phyloP scores from a whole-genome alignment of 2,329 filamentous ascomycete species.

The Pestalotiopsis sp. region DNA sequence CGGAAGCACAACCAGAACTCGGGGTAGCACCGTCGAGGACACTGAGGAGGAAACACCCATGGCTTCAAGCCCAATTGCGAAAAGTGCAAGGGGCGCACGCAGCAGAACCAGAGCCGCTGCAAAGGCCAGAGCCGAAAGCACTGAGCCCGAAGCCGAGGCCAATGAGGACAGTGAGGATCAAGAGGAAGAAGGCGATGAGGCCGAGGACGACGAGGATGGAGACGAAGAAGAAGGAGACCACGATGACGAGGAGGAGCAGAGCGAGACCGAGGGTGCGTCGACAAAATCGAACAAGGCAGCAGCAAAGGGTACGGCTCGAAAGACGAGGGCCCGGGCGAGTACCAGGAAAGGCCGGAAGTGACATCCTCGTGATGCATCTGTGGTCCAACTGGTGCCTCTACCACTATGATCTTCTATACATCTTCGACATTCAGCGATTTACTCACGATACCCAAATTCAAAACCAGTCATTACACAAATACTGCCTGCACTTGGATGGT shows the following conservation, averaged over 20 bases:
- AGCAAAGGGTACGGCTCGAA: constrained; percentile 3
- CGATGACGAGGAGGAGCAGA: constrained; percentile 21
- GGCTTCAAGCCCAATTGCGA: constrained; percentile 40
- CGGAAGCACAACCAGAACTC: constrained; percentile 49
- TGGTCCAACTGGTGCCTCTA: no score
- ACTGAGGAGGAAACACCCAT: constrained; percentile 51
- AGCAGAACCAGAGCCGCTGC: constrained; percentile 47
- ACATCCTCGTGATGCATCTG: not conserved
- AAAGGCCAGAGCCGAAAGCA: constrained; percentile 39
- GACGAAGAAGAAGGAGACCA: not conserved
- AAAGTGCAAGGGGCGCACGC: constrained; percentile 44
- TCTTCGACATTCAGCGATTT: not conserved
- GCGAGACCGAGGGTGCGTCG: constrained; percentile 16
- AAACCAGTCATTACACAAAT: no score
- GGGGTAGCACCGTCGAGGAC: constrained; percentile 53
- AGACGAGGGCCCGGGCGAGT: constrained; percentile 2
- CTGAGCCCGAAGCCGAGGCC: constrained; percentile 28
- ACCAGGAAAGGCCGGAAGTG: constrained; percentile 11
- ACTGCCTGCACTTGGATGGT: no score
- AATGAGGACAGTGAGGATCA: constrained; percentile 20
- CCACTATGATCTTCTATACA: not conserved
- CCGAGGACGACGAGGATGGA: constrained; percentile 14
- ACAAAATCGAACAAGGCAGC: constrained; percentile 14
- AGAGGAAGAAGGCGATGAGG: constrained; percentile 22
- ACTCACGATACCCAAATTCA: no score